Base-by-base conservation (phyloP, 305 asterid genomes). In the Euphrasia arctica region DNA sequence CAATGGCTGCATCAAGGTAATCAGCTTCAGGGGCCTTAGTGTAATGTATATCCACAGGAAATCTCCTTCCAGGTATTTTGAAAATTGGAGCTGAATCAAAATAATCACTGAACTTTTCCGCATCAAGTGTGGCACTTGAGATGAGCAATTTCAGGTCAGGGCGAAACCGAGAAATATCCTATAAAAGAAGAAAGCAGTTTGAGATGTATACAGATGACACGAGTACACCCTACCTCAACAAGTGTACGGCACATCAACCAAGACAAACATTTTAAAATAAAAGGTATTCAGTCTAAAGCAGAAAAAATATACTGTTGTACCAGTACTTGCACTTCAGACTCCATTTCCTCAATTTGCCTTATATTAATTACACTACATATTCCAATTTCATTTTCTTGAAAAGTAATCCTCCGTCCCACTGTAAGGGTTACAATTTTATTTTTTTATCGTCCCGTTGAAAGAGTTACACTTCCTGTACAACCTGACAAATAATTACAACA, bases 21-120 rank as follows among this genome's bases (percentile, higher is more conserved):
- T 90, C 97, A 14, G 98, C 97, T 83, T 87, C 97, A 3, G 96
- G 95, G 64, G 96, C 95, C 70, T 83, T 92, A 0, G 97, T 92
- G 64, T 84, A 87, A 74, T 85, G 89, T 75, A 92, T 87, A 45
- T 89, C 97, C 66, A 92, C 97, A 12, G 97, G 98, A 78, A 71
- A 89, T 73, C 96, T 83, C 77, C 98, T 81, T 71, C 97, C 98
- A 27, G 97, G 98, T 71, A 92, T 89, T 74, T 85, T 85, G 62
- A 89, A 89, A 63, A 91, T 91, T 32, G 98, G 98, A 65, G 98
- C 98, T 64, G 86, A 80, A 78, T 92, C 98, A 68, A 92, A 89
- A 78, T 82, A 90, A 71, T 92, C 95, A 70, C 98, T 92, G 69
- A 92, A 90, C 75, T 92, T 87, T 75, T 87, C 94, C 1, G 98